Evolutionary conservation across 192 early-diverging fungal genomes (phyloP).

Genomic region (Coemansia asiatica): DNA sequence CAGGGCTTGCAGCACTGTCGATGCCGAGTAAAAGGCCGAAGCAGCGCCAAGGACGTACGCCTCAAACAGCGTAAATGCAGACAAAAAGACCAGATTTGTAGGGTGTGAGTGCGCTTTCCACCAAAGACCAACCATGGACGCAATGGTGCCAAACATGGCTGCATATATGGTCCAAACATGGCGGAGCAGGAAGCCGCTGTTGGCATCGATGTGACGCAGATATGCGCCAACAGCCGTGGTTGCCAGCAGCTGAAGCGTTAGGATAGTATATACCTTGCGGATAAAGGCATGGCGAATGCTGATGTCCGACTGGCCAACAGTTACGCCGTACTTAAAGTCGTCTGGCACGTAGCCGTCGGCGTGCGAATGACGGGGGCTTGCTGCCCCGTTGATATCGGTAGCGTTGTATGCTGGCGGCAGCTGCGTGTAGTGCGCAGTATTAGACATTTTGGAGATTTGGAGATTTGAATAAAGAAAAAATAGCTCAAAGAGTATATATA

Average conservation of each 20-base stretch:
- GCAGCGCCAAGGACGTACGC: slow-evolving; percentile 57
- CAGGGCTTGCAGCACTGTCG: slow-evolving; percentile 72
- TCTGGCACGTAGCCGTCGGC: slow-evolving; percentile 50
- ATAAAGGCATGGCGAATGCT: slow-evolving; percentile 63
- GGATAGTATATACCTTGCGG: slow-evolving; percentile 72
- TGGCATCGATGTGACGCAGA: slow-evolving; percentile 59
- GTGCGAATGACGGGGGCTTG: neutral
- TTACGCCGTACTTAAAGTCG: slow-evolving; percentile 58
- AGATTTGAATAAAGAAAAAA: neutral
- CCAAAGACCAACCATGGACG: slow-evolving; percentile 51
- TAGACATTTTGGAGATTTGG: slow-evolving; percentile 25
- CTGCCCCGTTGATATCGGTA: slow-evolving; percentile 5
- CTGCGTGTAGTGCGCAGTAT: slow-evolving; percentile 42
- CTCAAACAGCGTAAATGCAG: slow-evolving; percentile 62
- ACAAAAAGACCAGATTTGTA: slow-evolving; percentile 62
- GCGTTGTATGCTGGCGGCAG: slow-evolving; percentile 38
- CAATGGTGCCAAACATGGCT: slow-evolving; percentile 57
- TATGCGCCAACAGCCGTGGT: slow-evolving; percentile 59
- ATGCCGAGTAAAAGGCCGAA: slow-evolving; percentile 65
- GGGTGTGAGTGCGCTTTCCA: slow-evolving; percentile 66
- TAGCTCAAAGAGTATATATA: neutral
- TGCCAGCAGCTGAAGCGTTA: slow-evolving; percentile 62
- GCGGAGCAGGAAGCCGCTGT: slow-evolving; percentile 57
- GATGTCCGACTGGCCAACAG: slow-evolving; percentile 48
- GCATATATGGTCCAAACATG: slow-evolving; percentile 62